Evolutionary conservation across 2,329 filamentous ascomycete genomes (phyloP), one percentile per base, ranked within the genome.

Genomic region (Paraphoma sp.): DNA sequence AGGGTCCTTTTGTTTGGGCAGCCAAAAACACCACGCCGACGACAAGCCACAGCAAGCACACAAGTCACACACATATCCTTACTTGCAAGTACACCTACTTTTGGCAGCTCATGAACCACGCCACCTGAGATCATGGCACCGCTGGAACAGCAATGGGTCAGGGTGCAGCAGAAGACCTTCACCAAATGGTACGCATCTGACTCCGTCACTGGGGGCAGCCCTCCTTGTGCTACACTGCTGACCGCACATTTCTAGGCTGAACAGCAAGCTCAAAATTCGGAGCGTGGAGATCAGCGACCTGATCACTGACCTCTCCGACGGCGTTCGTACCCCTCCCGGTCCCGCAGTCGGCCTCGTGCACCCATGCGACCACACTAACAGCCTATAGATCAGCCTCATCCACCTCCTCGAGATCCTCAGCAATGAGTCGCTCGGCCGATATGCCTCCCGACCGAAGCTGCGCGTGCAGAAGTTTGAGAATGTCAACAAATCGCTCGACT

Each of bases 401-500:
- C 95, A 99, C 79, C 88, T 99, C 48, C 90, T 99, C 71, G 95
- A 99, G 82, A 95, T 95, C 76, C 89, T 99, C 51, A 96, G 93
- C 60, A 89, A 89, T 74, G 95, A 98, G 79, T 96, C 93, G 7
- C 89, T 99, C 58, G 95, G 95, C 64, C 91, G 94, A 76, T 99
- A 99, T 86, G 95, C 95, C 62, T 91, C 94, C 51, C 96, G 94
- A 71, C 95, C 95, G 40, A 97, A 97, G 80, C 84, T 99, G 67
- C 92, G 95, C 55, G 95, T 99, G 50, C 95, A 99, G 81, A 89
- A 88, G 68, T 99, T 98, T 78, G 95, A 99, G 78, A 99, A 99
- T 85, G 94, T 95, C 77, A 98, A 98, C 81, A 89, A 93, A 67
- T 92, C 92, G 48, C 87, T 99, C 60, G 89, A 97, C 78, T 99